phyloP scores from a whole-genome alignment of 2,329 filamentous ascomycete species.

The Xenoacremonium recifei region DNA sequence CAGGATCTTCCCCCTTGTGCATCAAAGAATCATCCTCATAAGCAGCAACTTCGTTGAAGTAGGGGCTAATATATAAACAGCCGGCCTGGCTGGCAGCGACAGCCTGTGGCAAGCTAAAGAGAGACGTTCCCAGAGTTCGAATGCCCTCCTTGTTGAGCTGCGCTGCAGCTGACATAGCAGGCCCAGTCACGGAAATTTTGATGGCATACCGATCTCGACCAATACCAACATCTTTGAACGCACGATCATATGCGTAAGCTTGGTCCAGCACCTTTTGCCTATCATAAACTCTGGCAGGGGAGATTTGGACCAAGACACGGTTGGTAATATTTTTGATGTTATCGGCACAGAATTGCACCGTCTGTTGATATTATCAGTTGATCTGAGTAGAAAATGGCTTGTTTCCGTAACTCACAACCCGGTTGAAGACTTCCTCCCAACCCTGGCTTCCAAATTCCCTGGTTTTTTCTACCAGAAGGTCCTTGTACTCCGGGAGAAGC shows the following conservation, averaged over 20 bases:
- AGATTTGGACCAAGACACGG: slow-evolving; percentile 21
- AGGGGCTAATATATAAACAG: slow-evolving; percentile 22
- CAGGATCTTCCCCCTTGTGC: slow-evolving; percentile 9
- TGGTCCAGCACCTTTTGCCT: slow-evolving; percentile 16
- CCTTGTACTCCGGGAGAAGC: slow-evolving; percentile 6
- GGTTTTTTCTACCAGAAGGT: slow-evolving; percentile 9
- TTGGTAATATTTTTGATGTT: slow-evolving; percentile 18
- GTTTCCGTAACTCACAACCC: slow-evolving; percentile 8
- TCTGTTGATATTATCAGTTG: slow-evolving; percentile 3
- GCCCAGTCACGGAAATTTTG: slow-evolving; percentile 20
- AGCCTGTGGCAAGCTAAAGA: slow-evolving; percentile 21
- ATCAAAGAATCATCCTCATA: slow-evolving; percentile 13
- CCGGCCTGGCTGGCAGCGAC: slow-evolving; percentile 21
- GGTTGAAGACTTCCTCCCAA: slow-evolving; percentile 18
- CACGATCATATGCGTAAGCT: slow-evolving; percentile 13
- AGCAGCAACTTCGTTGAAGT: slow-evolving; percentile 20
- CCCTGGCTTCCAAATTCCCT: slow-evolving; percentile 14
- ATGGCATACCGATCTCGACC: slow-evolving; percentile 17
- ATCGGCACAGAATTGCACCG: slow-evolving; percentile 16
- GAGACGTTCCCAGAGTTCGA: slow-evolving; percentile 19
- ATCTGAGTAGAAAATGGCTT: background rate
- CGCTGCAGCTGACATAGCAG: slow-evolving; percentile 14
- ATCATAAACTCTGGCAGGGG: slow-evolving; percentile 14
- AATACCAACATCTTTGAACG: slow-evolving; percentile 15
- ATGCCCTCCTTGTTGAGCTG: slow-evolving; percentile 20